Evolutionary conservation across 2,329 filamentous ascomycete genomes (phyloP).

Genomic region (Botrytis fragariae): DNA sequence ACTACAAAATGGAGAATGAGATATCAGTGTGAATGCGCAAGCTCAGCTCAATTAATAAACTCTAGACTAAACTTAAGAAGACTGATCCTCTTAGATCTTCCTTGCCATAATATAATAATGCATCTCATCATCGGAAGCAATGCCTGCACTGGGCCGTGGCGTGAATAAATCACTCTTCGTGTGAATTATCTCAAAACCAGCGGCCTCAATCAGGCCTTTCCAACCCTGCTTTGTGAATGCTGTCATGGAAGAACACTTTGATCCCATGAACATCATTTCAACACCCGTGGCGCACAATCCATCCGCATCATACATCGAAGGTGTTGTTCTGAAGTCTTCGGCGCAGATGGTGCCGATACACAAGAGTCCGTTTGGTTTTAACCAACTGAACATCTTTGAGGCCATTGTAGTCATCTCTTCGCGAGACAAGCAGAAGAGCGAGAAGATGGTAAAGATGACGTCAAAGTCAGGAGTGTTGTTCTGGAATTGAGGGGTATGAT

Average conservation of each 20-base stretch:
- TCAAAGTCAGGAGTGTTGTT: slow-evolving; percentile 13
- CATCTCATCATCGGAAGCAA: slow-evolving; percentile 11
- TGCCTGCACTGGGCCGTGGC: neutral
- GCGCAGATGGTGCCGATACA: slow-evolving; percentile 25
- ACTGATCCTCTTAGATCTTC: neutral
- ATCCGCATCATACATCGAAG: slow-evolving; percentile 23
- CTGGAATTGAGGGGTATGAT: slow-evolving; percentile 17
- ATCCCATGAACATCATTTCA: slow-evolving; percentile 26
- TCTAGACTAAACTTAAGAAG: neutral
- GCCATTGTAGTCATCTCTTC: slow-evolving; percentile 22
- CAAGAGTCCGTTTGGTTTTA: slow-evolving; percentile 23
- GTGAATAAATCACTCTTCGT: slow-evolving; percentile 16
- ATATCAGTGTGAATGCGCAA: neutral
- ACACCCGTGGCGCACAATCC: slow-evolving; percentile 21
- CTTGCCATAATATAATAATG: slow-evolving; percentile 19
- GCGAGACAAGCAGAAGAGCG: slow-evolving; percentile 24
- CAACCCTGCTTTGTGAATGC: slow-evolving; percentile 21
- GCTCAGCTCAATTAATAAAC: neutral
- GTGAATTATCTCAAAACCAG: slow-evolving; percentile 16
- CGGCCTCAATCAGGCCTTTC: slow-evolving; percentile 1
- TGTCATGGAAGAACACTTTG: slow-evolving; percentile 10
- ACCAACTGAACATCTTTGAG: slow-evolving; percentile 24
- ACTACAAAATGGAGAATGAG: neutral
- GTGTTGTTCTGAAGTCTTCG: slow-evolving; percentile 11
- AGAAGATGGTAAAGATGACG: slow-evolving; percentile 24